phyloP scores from a whole-genome alignment of 495 filamentous ascomycete genomes.

The Neurospora discreta region DNA sequence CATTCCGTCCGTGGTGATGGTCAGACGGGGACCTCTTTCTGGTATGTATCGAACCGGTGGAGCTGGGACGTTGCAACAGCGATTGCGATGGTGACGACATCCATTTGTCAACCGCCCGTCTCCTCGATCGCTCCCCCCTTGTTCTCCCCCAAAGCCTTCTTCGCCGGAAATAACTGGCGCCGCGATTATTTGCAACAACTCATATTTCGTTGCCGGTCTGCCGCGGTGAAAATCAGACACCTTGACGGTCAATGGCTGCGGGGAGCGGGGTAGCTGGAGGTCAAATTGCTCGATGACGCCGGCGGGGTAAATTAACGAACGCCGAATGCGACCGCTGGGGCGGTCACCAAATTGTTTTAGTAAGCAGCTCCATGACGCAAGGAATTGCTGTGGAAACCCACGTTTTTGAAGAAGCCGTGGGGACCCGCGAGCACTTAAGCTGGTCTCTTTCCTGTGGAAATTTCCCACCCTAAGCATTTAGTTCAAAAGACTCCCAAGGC shows the following conservation, averaged over 20 bases:
- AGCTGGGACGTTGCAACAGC: slow-evolving; percentile 8
- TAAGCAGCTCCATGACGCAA: background rate
- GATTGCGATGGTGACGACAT: slow-evolving; percentile 17
- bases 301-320: background rate
- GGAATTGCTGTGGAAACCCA: background rate
- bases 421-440: background rate
- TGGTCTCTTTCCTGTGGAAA: background rate
- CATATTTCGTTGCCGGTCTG: slow-evolving; percentile 3
- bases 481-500: too few species aligned
- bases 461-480: too few species aligned
- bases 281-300: background rate
- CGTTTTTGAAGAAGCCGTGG: background rate
- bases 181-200: slow-evolving; percentile 1
- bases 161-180: background rate
- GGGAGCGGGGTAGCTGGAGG: background rate
- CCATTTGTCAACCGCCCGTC: background rate
- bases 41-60: slow-evolving; percentile 8
- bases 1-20: background rate
- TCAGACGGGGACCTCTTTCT: slow-evolving; percentile 1
- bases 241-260: background rate
- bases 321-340: background rate
- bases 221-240: background rate
- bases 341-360: background rate
- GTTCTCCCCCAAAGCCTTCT: background rate
- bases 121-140: background rate